Evolutionary conservation across 1,284 basidiomycete genomes (phyloP).

Genomic region (Tylopilus microsporus): DNA sequence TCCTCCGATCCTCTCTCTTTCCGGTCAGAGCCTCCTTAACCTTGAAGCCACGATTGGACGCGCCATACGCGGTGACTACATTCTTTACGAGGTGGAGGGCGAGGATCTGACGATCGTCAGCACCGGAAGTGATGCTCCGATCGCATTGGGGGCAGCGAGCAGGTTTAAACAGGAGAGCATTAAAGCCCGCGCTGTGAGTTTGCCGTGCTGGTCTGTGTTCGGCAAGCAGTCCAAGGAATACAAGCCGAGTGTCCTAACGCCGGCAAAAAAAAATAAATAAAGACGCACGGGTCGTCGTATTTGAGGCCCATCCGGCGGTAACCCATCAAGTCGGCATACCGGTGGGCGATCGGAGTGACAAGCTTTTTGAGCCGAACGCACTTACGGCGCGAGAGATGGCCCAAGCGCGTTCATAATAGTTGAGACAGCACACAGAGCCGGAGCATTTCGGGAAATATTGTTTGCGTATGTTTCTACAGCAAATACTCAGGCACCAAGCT

Average conservation of each 20-base stretch:
- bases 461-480: conserved; percentile 35
- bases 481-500: too few species aligned
- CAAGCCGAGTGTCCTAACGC: conserved; percentile 67
- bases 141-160: conserved; percentile 81
- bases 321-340: conserved; percentile 80
- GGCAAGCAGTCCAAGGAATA: conserved; percentile 81
- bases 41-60: conserved; percentile 86
- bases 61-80: conserved; percentile 84
- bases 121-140: conserved; percentile 79
- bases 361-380: conserved; percentile 64
- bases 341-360: conserved; percentile 77
- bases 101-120: conserved; percentile 86
- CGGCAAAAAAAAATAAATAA: conserved; percentile 1
- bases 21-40: conserved; percentile 91
- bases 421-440: background rate
- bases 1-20: conserved; percentile 84
- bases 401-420: conserved; percentile 65
- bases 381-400: conserved; percentile 71
- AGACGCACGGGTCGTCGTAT: conserved; percentile 86
- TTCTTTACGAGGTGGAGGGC: conserved; percentile 69
- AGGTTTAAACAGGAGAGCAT: conserved; percentile 72
- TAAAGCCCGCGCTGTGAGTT: conserved; percentile 79
- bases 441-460: conserved; percentile 18
- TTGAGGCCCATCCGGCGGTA: conserved; percentile 88
- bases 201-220: conserved; percentile 90